A percentile compares a stretch with the other conserved stretches of the same genome.
Conservation (phyloP, 768 basidiomycete genomes). For the Imleria badia region DNA sequence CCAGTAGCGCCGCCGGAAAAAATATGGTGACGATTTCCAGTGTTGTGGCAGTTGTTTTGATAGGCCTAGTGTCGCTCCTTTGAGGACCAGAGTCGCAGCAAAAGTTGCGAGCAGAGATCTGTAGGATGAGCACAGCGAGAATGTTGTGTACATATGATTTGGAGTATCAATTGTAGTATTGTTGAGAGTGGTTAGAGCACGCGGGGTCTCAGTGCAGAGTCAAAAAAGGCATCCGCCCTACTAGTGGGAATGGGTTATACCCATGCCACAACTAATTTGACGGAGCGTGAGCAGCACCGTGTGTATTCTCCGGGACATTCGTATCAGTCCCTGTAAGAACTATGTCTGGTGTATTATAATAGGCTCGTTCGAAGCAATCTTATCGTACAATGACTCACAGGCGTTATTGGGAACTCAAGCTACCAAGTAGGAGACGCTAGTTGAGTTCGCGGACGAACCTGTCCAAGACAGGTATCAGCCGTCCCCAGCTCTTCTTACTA, state of each 20-base stretch:
- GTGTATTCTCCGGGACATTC: no score
- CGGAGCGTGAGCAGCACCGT: no score
- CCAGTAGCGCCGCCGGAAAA: slow-evolving; percentile 18
- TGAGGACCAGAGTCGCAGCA: slow-evolving; percentile 1
- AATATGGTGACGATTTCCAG: slow-evolving; percentile 8
- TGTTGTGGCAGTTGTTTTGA: slow-evolving; percentile 9
- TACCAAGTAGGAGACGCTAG: not conserved
- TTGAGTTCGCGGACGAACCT: slow-evolving; percentile 26
- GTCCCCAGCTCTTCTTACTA: slow-evolving; percentile 20
- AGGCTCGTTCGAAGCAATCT: not conserved
- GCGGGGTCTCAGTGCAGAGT: no score
- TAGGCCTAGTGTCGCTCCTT: slow-evolving; percentile 8
- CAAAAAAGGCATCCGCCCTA: no score
- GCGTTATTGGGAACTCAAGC: not conserved
- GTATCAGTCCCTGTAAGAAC: not conserved
- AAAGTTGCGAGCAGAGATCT: no score
- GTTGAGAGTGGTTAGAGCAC: no score
- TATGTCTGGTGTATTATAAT: not conserved
- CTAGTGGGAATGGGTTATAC: no score
- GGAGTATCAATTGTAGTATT: no score
- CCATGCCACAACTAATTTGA: not conserved
- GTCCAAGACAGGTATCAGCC: slow-evolving; percentile 32
- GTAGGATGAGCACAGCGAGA: no score
- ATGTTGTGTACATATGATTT: no score
- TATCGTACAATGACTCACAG: not conserved